Conservation (phyloP, 371 early-diverging fungal species). For the Phascolomyces articulosus region DNA sequence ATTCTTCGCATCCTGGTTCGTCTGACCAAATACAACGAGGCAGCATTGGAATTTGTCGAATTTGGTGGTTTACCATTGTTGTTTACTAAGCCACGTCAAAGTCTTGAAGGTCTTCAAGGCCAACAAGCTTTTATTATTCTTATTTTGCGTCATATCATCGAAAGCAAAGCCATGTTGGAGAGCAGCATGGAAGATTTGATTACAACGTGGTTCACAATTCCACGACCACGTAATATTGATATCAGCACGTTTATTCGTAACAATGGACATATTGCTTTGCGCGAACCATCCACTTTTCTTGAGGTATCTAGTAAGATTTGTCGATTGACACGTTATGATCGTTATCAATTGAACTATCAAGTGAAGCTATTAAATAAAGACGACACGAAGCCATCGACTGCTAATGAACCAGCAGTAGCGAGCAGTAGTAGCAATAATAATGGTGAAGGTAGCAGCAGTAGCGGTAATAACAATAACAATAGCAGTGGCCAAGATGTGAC, state of each 20-base stretch:
- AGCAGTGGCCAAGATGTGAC: not conserved
- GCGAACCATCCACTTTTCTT: slow-evolving; percentile 75
- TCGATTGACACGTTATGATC: slow-evolving; percentile 66
- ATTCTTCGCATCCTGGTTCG: slow-evolving; percentile 79
- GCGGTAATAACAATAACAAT: not conserved
- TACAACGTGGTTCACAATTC: slow-evolving; percentile 70
- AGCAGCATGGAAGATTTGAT: slow-evolving; percentile 80
- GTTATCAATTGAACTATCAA: slow-evolving; percentile 55
- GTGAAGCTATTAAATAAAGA: slow-evolving; percentile 46
- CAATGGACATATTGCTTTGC: slow-evolving; percentile 73
- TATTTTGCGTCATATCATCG: slow-evolving; percentile 88
- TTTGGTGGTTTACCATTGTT: slow-evolving; percentile 66
- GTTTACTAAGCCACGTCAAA: slow-evolving; percentile 50
- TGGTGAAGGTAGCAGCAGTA: not conserved
- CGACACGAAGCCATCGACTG: not conserved
- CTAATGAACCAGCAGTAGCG: not conserved
- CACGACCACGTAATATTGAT: slow-evolving; percentile 76
- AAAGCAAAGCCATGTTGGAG: slow-evolving; percentile 67
- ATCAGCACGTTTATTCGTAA: slow-evolving; percentile 72
- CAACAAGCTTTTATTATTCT: slow-evolving; percentile 78
- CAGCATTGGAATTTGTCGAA: slow-evolving; percentile 72
- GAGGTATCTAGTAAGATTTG: slow-evolving; percentile 68
- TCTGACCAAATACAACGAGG: slow-evolving; percentile 71
- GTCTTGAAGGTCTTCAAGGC: slow-evolving; percentile 64
- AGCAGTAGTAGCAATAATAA: slow-evolving; percentile 8